phyloP scores from a whole-genome alignment of 257 asterid genomes.

The Nicotiana otophora region DNA sequence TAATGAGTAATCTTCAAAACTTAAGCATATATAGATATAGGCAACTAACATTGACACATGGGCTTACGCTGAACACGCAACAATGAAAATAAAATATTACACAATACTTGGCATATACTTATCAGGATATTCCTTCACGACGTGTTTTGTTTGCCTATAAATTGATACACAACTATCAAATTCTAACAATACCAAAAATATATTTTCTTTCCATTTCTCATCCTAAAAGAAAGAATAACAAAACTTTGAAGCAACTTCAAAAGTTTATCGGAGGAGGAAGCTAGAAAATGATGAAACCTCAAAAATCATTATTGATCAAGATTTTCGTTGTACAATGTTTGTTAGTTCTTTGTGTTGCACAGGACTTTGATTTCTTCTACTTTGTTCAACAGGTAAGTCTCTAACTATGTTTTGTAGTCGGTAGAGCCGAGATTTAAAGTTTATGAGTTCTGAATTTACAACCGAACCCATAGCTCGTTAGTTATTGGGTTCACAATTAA shows the following conservation, averaged over 20 bases:
- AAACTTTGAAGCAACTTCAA: constrained; percentile 1
- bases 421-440: too few species aligned
- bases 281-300: constrained; percentile 10
- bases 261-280: neutral
- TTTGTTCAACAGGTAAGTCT: constrained; percentile 36
- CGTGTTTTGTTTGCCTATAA: neutral
- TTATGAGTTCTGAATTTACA: too few species aligned
- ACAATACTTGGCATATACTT: neutral
- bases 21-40: neutral
- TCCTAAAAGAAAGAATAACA: neutral
- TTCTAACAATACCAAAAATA: neutral
- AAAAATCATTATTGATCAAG: constrained; percentile 12
- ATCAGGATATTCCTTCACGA: constrained; percentile 3
- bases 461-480: too few species aligned
- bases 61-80: neutral
- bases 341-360: constrained; percentile 14
- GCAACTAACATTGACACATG: neutral
- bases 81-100: too few species aligned
- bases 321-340: constrained; percentile 16
- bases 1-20: neutral
- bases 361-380: constrained; percentile 38
- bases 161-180: neutral
- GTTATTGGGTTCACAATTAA: too few species aligned
- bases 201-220: neutral
- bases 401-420: neutral